These are phyloP conservation scores for Truncatella angustata DNA, from an alignment of 2,329 filamentous ascomycete genomes.

Conservation along the genomic window DNA sequence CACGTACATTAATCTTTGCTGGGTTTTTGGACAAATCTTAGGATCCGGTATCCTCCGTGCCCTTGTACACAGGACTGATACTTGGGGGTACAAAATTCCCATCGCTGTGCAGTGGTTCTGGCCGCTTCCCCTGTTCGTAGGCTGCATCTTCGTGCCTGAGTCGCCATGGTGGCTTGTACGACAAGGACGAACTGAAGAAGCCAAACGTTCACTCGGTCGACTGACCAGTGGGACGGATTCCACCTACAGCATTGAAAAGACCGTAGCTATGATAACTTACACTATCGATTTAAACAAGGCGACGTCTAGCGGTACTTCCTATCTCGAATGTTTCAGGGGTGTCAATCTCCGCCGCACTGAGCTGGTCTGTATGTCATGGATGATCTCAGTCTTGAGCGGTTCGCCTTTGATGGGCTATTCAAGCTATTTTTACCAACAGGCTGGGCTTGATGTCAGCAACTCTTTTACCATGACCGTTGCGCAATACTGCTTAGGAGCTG, in stretches of 20 bases:
- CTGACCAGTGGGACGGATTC: constrained; percentile 28
- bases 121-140: constrained; percentile 37
- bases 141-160: constrained; percentile 40
- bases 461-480: constrained; percentile 27
- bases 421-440: constrained; percentile 35
- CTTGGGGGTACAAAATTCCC: constrained; percentile 40
- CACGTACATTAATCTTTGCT: constrained; percentile 38
- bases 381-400: constrained; percentile 29
- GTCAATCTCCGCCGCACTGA: constrained; percentile 43
- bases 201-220: constrained; percentile 32
- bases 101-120: constrained; percentile 44
- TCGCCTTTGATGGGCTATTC: constrained; percentile 31
- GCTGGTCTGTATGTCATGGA: constrained; percentile 37
- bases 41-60: constrained; percentile 33
- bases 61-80: constrained; percentile 25
- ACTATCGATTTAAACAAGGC: constrained; percentile 42
- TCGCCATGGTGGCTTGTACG: constrained; percentile 46
- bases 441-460: constrained; percentile 29
- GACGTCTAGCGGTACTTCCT: constrained; percentile 38
- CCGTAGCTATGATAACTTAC: constrained; percentile 43
- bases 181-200: constrained; percentile 32
- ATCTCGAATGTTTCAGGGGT: constrained; percentile 46
- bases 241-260: constrained; percentile 31
- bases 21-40: constrained; percentile 39
- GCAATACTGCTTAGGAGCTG: constrained; percentile 30